Evolutionary conservation across 1,284 basidiomycete genomes (phyloP).

Genomic region (Ceratobasidium sp.): DNA sequence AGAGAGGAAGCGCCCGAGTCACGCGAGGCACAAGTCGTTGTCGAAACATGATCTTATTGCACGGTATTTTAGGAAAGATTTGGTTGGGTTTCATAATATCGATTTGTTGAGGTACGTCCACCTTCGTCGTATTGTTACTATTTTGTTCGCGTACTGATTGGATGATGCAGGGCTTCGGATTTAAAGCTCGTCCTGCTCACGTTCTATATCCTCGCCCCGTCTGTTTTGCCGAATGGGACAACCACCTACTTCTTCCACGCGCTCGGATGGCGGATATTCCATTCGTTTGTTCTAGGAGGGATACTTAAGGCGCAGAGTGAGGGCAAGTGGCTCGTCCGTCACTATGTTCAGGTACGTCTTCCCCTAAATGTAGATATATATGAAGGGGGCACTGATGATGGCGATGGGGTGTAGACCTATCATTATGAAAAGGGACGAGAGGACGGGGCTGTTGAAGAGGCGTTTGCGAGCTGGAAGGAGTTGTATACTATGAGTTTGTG

Average conservation of each 20-base stretch:
- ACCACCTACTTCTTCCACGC: constrained; percentile 85
- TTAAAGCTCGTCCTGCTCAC: constrained; percentile 73
- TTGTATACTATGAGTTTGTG: constrained; percentile 93
- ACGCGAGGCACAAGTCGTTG: constrained; percentile 53
- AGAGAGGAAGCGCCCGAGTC: neutral
- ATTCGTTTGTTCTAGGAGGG: constrained; percentile 89
- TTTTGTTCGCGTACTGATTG: constrained; percentile 8
- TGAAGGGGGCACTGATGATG: no score
- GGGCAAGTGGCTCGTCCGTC: constrained; percentile 90
- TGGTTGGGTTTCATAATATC: constrained; percentile 83
- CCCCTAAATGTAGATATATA: no score
- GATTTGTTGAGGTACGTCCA: constrained; percentile 81
- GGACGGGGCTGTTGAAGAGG: constrained; percentile 83
- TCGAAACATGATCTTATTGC: constrained; percentile 92
- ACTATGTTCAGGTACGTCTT: constrained; percentile 81
- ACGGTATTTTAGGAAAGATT: constrained; percentile 91
- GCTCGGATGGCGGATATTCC: constrained; percentile 87
- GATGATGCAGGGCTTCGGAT: constrained; percentile 69
- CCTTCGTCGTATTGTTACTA: neutral
- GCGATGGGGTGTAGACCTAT: constrained; percentile 19
- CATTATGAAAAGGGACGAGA: constrained; percentile 60
- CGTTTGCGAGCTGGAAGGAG: constrained; percentile 95
- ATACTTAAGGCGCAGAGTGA: constrained; percentile 88
- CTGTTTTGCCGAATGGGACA: constrained; percentile 59
- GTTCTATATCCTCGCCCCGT: constrained; percentile 67